Evolutionary conservation across 768 basidiomycete genomes (phyloP), one percentile per base, ranked within the genome.

Genomic region (Rhizopogon salebrosus): DNA sequence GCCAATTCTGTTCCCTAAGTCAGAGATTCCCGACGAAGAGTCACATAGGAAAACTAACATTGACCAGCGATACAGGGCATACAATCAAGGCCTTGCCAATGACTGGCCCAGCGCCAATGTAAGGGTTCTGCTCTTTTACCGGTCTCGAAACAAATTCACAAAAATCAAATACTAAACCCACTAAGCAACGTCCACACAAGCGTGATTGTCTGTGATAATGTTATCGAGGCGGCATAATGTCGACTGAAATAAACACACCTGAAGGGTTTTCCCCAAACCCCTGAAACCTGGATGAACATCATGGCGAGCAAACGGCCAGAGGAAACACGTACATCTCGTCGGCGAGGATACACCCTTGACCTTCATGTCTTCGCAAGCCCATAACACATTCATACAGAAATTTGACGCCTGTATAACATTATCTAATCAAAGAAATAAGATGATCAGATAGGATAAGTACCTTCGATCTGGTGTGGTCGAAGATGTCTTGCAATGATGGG

Each of bases 311-410:
- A 34, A 14, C 13, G 20, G 5, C 22, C 45, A 34, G 9, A 34
- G 3, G 14, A 14, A 49, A 35, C 37, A 55, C 68, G 31, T 56
- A 92, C 93, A 97, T 95, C 62, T 98, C 97, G 68, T 99, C 97
- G 2, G 95, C 97, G 31, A 99, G 79, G 58, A 99, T 97, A 60
- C 92, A 95, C 1, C 95, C 95, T 63, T 90, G 83, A 1, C 92
- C 89, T 67, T 95, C 92, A 56, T 92, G 90, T 65, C 85, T 89
- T 50, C 90, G 79, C 62, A 97, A 72, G 9, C 94, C 95, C 93
- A 98, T 98, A 16, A 95, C 89, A 62, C 87, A 92, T 63, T 95
- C 92, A 63, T 99, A 99, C 74, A 99, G 72, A 68, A 99, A 99
- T 64, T 82, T 80, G 31, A 92, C 78, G 27, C 91, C 87, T 87